Evolutionary conservation across 2,329 filamentous ascomycete species (phyloP).

Genomic region (Aspergillus sp.): DNA sequence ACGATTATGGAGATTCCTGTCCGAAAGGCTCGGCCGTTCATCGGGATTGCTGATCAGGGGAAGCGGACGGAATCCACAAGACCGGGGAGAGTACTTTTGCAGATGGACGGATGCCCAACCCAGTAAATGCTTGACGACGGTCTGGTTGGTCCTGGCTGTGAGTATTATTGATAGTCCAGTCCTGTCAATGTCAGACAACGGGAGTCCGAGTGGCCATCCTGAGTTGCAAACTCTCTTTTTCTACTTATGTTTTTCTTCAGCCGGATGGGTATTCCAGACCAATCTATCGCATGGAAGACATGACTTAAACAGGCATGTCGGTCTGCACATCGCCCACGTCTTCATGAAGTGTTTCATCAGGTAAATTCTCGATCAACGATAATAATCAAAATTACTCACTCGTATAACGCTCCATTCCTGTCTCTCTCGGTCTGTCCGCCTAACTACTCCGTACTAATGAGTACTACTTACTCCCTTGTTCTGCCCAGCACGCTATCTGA

Average conservation of each 20-base stretch:
- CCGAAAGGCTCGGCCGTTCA: neutral
- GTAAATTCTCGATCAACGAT: no score
- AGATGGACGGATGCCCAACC: neutral
- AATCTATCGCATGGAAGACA: neutral
- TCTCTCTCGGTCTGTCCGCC: no score
- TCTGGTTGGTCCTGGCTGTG: neutral
- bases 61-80: slow-evolving; percentile 7
- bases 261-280: neutral
- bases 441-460: no score
- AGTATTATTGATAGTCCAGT: no score
- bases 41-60: slow-evolving; percentile 15
- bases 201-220: neutral
- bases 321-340: neutral
- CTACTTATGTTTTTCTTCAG: neutral
- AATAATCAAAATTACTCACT: neutral
- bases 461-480: neutral
- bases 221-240: neutral
- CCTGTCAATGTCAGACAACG: neutral
- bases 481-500: neutral
- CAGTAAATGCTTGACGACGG: slow-evolving; percentile 6
- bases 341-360: neutral
- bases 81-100: slow-evolving; percentile 8
- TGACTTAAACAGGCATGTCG: neutral
- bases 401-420: neutral
- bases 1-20: neutral